Evolutionary conservation across 1,284 basidiomycete species (phyloP).

Genomic region (Apiotrichum sp.): DNA sequence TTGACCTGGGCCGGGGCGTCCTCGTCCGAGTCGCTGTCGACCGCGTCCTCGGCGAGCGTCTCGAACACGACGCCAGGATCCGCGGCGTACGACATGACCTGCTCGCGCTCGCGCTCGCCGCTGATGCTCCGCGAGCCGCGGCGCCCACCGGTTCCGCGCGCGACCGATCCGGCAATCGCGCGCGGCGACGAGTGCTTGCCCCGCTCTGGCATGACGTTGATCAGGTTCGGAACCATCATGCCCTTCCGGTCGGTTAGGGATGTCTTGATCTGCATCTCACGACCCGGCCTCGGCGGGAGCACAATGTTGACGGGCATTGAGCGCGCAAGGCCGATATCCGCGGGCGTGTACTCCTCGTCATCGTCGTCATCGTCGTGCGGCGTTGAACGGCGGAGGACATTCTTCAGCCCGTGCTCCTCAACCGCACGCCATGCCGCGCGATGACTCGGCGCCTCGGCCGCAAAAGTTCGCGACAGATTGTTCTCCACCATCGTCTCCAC

Average conservation of each 20-base stretch:
- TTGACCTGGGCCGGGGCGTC: not conserved
- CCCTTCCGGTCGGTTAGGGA: slow-evolving; percentile 36
- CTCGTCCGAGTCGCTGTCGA: slow-evolving; percentile 20
- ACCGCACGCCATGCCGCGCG: slow-evolving; percentile 39
- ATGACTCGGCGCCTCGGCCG: slow-evolving; percentile 44
- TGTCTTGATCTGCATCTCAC: slow-evolving; percentile 38
- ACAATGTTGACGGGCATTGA: slow-evolving; percentile 41
- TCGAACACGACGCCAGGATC: slow-evolving; percentile 42
- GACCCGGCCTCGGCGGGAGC: not conserved
- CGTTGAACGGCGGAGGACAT: slow-evolving; percentile 10
- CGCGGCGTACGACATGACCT: slow-evolving; percentile 24
- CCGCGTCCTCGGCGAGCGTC: slow-evolving; percentile 25
- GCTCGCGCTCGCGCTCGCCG: slow-evolving; percentile 31
- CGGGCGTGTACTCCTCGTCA: slow-evolving; percentile 11
- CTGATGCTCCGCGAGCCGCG: slow-evolving; percentile 21
- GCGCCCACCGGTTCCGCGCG: not conserved
- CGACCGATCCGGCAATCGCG: not conserved
- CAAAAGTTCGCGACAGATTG: slow-evolving; percentile 41
- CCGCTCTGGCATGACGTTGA: slow-evolving; percentile 35
- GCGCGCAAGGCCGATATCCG: slow-evolving; percentile 25
- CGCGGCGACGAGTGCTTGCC: not conserved
- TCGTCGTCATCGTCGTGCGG: slow-evolving; percentile 18
- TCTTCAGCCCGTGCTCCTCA: slow-evolving; percentile 21
- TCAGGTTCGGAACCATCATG: slow-evolving; percentile 37
- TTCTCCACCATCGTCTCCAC: slow-evolving; percentile 35